Evolutionary conservation across 768 basidiomycete species (phyloP).

Genomic region (Pleurotus citrinopileatus): DNA sequence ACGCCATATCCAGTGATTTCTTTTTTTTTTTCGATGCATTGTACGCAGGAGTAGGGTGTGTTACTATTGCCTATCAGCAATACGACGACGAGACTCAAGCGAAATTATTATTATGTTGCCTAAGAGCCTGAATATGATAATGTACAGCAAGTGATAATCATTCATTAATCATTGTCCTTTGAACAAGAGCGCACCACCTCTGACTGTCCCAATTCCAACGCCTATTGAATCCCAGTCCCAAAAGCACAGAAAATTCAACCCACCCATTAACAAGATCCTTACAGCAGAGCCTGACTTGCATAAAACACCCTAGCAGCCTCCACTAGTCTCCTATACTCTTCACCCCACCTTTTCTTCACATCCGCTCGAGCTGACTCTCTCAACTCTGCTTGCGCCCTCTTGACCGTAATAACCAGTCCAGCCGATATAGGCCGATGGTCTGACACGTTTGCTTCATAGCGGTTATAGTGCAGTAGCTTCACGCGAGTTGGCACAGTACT

Average conservation of each 20-base stretch:
- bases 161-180: no score
- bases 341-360: conserved; percentile 55
- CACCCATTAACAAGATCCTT: conserved; percentile 1
- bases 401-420: conserved; percentile 71
- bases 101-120: not conserved
- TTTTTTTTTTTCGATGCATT: not conserved
- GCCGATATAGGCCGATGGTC: conserved; percentile 91
- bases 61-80: no score
- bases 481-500: conserved; percentile 56
- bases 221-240: no score
- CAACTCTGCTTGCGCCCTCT: conserved; percentile 59
- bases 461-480: conserved; percentile 62
- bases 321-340: conserved; percentile 40
- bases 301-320: conserved; percentile 40
- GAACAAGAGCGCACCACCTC: no score
- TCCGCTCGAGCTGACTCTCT: conserved; percentile 55
- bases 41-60: not conserved
- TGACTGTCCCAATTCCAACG: no score
- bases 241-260: not conserved
- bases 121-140: not conserved
- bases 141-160: not conserved
- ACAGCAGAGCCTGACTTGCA: conserved; percentile 25
- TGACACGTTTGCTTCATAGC: conserved; percentile 86
- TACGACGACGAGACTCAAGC: no score
- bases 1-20: not conserved